Evolutionary conservation across 2,329 filamentous ascomycete genomes (phyloP).

Genomic region (Xylaria sp.): DNA sequence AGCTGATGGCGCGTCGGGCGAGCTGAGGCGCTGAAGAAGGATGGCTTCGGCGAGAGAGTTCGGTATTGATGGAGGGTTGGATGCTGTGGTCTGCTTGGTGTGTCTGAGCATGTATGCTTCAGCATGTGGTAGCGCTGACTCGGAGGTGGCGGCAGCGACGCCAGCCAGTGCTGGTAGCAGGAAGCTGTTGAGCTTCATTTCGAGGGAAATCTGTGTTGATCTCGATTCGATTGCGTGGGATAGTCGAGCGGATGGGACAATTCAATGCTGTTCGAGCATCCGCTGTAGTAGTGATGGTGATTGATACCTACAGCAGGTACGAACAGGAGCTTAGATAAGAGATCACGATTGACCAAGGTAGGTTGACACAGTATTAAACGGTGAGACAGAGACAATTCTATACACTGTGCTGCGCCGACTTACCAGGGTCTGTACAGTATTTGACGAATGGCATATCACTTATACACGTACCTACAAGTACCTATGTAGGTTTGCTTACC

Average conservation of each 20-base stretch:
- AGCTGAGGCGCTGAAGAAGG: constrained; percentile 66
- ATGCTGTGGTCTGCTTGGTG: constrained; percentile 46
- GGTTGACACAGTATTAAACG: constrained; percentile 19
- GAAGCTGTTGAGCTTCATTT: constrained; percentile 57
- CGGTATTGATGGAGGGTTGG: constrained; percentile 57
- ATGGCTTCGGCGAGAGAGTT: constrained; percentile 68
- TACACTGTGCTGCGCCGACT: too few relatives aligned
- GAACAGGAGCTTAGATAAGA: constrained; percentile 21
- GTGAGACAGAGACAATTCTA: not conserved
- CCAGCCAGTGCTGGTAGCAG: constrained; percentile 53
- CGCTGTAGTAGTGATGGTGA: constrained; percentile 12
- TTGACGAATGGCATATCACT: too few relatives aligned
- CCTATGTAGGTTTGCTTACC: too few relatives aligned
- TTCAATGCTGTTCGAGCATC: constrained; percentile 32
- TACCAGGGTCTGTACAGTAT: too few relatives aligned
- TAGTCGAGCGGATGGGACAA: constrained; percentile 20
- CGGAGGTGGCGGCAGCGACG: constrained; percentile 48
- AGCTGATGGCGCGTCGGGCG: constrained; percentile 60
- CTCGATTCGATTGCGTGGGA: constrained; percentile 31
- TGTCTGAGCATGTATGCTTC: constrained; percentile 65
- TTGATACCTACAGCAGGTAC: not conserved
- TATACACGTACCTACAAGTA: too few relatives aligned
- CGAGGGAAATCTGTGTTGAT: constrained; percentile 34
- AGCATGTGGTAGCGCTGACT: constrained; percentile 51
- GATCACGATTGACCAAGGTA: not conserved